Conservation (phyloP, 768 basidiomycete species). For the Pulveroboletus sp. region DNA sequence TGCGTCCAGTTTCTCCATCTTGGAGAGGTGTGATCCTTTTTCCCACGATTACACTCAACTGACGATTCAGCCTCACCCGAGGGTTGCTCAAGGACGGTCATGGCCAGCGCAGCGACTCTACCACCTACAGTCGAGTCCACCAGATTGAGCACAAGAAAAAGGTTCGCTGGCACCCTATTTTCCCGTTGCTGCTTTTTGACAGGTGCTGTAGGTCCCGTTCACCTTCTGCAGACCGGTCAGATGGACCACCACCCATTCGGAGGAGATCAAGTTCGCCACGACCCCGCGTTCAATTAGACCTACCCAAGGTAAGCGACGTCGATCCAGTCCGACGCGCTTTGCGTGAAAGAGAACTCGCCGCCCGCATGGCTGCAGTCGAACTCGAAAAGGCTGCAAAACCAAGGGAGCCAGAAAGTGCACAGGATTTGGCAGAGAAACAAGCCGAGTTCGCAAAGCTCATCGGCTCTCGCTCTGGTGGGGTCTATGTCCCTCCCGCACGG, state of each 20-base stretch:
- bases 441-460: slow-evolving; percentile 89
- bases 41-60: slow-evolving; percentile 9
- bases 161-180: slow-evolving; percentile 16
- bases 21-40: not conserved
- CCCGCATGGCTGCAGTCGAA: slow-evolving; percentile 63
- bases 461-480: slow-evolving; percentile 81
- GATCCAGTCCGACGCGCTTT: slow-evolving; percentile 74
- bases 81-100: slow-evolving; percentile 14
- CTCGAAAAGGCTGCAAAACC: slow-evolving; percentile 57
- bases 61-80: too few relatives aligned
- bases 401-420: slow-evolving; percentile 40
- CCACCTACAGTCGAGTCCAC: slow-evolving; percentile 18
- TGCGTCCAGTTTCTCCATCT: slow-evolving; percentile 49
- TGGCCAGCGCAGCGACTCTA: slow-evolving; percentile 34
- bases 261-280: slow-evolving; percentile 40
- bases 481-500: slow-evolving; percentile 94
- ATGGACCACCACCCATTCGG: slow-evolving; percentile 39
- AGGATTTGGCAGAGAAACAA: slow-evolving; percentile 56
- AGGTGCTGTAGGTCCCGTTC: slow-evolving; percentile 43
- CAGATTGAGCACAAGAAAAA: slow-evolving; percentile 44
- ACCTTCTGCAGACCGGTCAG: slow-evolving; percentile 32
- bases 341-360: slow-evolving; percentile 75
- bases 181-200: not conserved
- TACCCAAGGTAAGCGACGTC: slow-evolving; percentile 59
- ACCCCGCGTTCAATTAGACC: slow-evolving; percentile 29